Conservation (phyloP, 2,329 filamentous ascomycete species). For the Trichoderma sp. region DNA sequence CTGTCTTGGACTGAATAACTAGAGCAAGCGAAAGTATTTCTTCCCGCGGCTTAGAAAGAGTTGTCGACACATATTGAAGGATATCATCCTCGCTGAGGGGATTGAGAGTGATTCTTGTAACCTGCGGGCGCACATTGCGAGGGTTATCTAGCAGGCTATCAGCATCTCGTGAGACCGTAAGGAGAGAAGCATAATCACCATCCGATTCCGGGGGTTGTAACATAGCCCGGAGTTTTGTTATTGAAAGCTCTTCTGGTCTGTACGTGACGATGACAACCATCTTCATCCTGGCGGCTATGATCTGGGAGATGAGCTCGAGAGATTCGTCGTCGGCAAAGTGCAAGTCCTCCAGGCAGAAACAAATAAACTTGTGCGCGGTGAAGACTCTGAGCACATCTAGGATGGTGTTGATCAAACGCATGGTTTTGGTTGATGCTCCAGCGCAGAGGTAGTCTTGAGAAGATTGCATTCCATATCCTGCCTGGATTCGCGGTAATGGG, state of each 20-base stretch:
- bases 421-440: slow-evolving; percentile 61
- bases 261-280: slow-evolving; percentile 82
- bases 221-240: slow-evolving; percentile 56
- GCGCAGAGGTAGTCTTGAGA: slow-evolving; percentile 63
- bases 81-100: slow-evolving; percentile 80
- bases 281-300: slow-evolving; percentile 75
- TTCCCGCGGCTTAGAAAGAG: slow-evolving; percentile 71
- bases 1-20: slow-evolving; percentile 85
- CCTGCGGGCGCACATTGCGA: slow-evolving; percentile 52
- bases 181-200: slow-evolving; percentile 38
- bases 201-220: slow-evolving; percentile 57
- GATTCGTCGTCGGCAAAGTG: slow-evolving; percentile 90
- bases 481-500: slow-evolving; percentile 37
- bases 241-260: slow-evolving; percentile 64
- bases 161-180: slow-evolving; percentile 26
- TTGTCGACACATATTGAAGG: slow-evolving; percentile 77
- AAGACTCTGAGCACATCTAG: slow-evolving; percentile 83
- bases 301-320: slow-evolving; percentile 77
- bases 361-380: slow-evolving; percentile 81
- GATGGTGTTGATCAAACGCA: slow-evolving; percentile 83
- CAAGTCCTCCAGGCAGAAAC: slow-evolving; percentile 84
- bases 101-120: slow-evolving; percentile 70
- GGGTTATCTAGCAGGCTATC: slow-evolving; percentile 42
- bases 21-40: slow-evolving; percentile 77
- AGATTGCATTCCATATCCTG: slow-evolving; percentile 49